Percentiles rank a stretch among this genome's conserved stretches.
Evolutionary conservation across 768 basidiomycete species (phyloP).

Genomic region (Hypholoma fasciculare): DNA sequence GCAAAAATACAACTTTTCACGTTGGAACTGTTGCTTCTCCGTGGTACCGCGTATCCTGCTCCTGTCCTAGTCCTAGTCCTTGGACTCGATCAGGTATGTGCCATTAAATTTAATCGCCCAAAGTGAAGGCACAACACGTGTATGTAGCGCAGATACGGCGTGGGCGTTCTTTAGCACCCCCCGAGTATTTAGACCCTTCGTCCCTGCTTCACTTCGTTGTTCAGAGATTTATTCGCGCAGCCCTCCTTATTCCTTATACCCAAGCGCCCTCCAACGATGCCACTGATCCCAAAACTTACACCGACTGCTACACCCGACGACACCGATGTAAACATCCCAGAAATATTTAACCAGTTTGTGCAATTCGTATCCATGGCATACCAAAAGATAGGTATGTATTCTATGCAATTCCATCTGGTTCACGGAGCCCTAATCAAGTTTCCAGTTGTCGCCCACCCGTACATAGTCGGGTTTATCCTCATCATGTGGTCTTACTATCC

Average conservation of each 20-base stretch:
- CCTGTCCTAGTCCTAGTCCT: no score
- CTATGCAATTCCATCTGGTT: not conserved
- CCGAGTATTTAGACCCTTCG: not conserved
- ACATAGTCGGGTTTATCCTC: slow-evolving; percentile 3
- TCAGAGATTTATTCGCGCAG: no score
- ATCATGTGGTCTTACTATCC: slow-evolving; percentile 9
- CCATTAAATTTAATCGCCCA: not conserved
- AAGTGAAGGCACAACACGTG: not conserved
- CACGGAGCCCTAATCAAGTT: not conserved
- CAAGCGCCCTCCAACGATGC: not conserved
- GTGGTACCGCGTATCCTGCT: no score
- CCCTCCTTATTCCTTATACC: no score
- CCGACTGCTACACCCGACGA: not conserved
- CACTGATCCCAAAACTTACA: not conserved
- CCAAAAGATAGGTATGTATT: not conserved
- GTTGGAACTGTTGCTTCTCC: no score
- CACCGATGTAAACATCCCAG: not conserved
- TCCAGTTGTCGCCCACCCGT: not conserved
- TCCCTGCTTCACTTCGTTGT: not conserved
- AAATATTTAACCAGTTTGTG: not conserved
- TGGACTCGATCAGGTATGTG: not conserved
- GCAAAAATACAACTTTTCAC: no score
- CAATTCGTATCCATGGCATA: not conserved
- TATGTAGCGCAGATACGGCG: not conserved
- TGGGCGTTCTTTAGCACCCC: not conserved